Evolutionary conservation across 257 asterid species (phyloP).

Genomic region (Petunia axillaris): DNA sequence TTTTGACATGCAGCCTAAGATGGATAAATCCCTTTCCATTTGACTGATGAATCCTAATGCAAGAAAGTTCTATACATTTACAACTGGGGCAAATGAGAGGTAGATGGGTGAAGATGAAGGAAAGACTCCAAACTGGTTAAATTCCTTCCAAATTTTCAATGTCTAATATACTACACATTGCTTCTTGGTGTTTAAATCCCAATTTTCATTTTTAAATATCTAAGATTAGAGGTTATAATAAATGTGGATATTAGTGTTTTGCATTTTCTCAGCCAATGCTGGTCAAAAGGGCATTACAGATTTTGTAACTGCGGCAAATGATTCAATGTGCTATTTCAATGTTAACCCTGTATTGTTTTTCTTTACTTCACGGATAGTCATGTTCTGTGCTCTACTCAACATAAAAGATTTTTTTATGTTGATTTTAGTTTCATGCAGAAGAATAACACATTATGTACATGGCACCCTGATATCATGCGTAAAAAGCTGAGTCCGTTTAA

Average conservation of each 20-base stretch:
- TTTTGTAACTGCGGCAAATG: neutral
- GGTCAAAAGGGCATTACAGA: neutral
- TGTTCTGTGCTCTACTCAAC: neutral
- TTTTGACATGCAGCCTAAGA: neutral
- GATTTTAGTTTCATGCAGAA: constrained; percentile 28
- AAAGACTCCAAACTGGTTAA: constrained; percentile 70
- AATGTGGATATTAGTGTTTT: constrained; percentile 47
- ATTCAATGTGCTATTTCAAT: neutral
- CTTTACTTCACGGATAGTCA: neutral
- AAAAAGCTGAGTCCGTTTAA: neutral
- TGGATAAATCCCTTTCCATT: constrained; percentile 6
- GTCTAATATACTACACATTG: constrained; percentile 37
- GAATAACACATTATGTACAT: constrained; percentile 6
- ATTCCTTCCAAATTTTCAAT: constrained; percentile 74
- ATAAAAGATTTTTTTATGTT: neutral
- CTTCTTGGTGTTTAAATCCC: constrained; percentile 23
- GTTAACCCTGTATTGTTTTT: neutral
- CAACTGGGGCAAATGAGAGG: constrained; percentile 90
- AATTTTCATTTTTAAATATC: constrained; percentile 30
- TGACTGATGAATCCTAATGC: constrained; percentile 34
- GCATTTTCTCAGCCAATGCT: constrained; percentile 1
- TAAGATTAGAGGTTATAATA: constrained; percentile 42
- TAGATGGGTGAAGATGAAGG: constrained; percentile 95
- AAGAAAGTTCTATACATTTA: constrained; percentile 89
- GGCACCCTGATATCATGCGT: constrained; percentile 16